Evolutionary conservation across 176 grass and related monocot genomes (phyloP).

Genomic region (Aegilops umbellulata): DNA sequence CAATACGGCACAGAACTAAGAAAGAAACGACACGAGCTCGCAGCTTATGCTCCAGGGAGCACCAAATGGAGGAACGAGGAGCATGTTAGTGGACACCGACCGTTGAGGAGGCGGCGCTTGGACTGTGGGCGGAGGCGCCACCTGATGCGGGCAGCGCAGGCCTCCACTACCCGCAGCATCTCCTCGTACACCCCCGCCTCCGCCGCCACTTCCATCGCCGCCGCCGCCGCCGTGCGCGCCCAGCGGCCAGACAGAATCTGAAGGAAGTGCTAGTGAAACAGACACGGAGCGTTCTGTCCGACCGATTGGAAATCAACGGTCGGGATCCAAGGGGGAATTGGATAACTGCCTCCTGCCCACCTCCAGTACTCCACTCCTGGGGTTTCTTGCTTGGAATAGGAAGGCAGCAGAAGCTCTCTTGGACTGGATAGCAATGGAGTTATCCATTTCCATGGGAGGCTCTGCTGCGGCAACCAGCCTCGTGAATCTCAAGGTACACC

Average conservation of each 20-base stretch:
- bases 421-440: slow-evolving; percentile 28
- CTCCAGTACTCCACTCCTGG: not conserved
- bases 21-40: too few species aligned
- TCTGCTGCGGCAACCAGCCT: not conserved
- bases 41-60: too few species aligned
- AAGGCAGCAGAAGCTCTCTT: not conserved
- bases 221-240: not conserved
- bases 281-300: not conserved
- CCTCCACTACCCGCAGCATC: slow-evolving; percentile 46
- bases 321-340: not conserved
- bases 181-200: slow-evolving; percentile 39
- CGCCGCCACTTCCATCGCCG: not conserved
- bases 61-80: not conserved
- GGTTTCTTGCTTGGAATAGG: not conserved
- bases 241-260: not conserved
- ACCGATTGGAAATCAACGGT: slow-evolving; percentile 14
- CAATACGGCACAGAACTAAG: too few species aligned
- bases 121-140: slow-evolving; percentile 47
- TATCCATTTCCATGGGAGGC: slow-evolving; percentile 26
- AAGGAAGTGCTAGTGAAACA: not conserved
- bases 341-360: not conserved
- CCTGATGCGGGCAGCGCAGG: slow-evolving; percentile 34
- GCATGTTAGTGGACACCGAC: slow-evolving; percentile 3
- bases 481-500: slow-evolving; percentile 15
- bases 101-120: slow-evolving; percentile 67